A percentile compares a stretch with the other conserved stretches of the same genome.
Evolutionary conservation across 108 stramenopile genomes (phyloP).

Genomic region (Conticribra weissflogii): DNA sequence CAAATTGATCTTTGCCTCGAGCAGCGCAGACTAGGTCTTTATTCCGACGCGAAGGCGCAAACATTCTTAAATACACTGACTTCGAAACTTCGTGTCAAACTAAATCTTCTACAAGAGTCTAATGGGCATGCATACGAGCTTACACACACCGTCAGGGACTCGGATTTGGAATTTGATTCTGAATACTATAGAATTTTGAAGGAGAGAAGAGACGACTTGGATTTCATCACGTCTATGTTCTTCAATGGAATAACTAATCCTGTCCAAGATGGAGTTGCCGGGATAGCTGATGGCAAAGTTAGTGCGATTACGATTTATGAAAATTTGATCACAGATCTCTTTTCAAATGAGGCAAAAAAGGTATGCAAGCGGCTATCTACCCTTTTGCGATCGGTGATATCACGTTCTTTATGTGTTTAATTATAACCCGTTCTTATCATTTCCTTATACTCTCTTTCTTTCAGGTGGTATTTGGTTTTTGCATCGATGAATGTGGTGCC

Average conservation of each 20-base stretch:
- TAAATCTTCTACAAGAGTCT: conserved; percentile 33
- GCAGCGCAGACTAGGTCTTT: too few species aligned
- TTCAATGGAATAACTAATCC: conserved; percentile 62
- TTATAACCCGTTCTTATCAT: background rate
- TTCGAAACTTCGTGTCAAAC: conserved; percentile 33
- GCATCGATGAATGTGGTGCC: conserved; percentile 54
- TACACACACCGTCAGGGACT: conserved; percentile 60
- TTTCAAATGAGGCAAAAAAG: conserved; percentile 11
- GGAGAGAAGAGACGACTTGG: conserved; percentile 25
- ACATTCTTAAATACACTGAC: conserved; percentile 30
- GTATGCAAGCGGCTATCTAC: background rate
- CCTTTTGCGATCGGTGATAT: background rate
- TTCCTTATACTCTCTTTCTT: background rate
- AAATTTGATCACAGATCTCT: conserved; percentile 18
- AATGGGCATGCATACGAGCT: conserved; percentile 43
- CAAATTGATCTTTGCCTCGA: too few species aligned
- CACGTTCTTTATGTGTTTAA: background rate
- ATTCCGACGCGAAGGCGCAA: conserved; percentile 39
- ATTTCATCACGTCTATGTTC: conserved; percentile 64
- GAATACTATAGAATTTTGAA: conserved; percentile 40
- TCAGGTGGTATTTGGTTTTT: conserved; percentile 61
- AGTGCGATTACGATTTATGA: conserved; percentile 38
- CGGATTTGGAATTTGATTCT: conserved; percentile 34
- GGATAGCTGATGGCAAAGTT: conserved; percentile 10
- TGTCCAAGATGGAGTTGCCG: conserved; percentile 45